These are phyloP conservation scores for Orbilia ellipsospora DNA, from an alignment of 2,329 filamentous ascomycete genomes.

Conservation along the genomic window DNA sequence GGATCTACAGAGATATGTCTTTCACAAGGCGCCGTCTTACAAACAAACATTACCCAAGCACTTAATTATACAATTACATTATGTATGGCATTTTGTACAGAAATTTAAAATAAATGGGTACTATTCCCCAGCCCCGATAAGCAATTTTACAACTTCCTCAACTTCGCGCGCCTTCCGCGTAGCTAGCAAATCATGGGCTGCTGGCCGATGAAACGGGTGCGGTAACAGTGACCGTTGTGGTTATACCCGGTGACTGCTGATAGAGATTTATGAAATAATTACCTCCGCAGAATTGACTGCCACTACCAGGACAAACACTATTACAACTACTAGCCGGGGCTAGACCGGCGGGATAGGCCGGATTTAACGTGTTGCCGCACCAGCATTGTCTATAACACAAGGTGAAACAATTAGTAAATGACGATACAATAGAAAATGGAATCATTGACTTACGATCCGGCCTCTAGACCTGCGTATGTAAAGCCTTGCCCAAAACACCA, in stretches of 20 bases:
- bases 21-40: too few species aligned
- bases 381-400: conserved; percentile 6
- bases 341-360: neutral
- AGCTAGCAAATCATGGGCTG: too few species aligned
- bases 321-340: neutral
- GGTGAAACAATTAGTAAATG: neutral
- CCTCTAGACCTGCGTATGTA: too few species aligned
- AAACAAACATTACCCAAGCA: too few species aligned
- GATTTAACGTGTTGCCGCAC: neutral
- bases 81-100: too few species aligned
- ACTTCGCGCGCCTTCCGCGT: too few species aligned
- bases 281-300: conserved; percentile 2
- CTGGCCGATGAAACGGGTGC: neutral
- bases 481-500: too few species aligned
- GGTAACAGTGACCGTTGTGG: neutral
- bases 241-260: neutral
- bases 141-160: too few species aligned
- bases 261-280: neutral
- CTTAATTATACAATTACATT: too few species aligned
- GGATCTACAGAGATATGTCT: too few species aligned
- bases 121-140: too few species aligned
- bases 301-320: neutral
- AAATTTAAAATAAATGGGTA: too few species aligned
- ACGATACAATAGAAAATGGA: neutral
- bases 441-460: neutral